Conservation (phyloP, 768 basidiomycete species). For the Mrakia frigida region DNA sequence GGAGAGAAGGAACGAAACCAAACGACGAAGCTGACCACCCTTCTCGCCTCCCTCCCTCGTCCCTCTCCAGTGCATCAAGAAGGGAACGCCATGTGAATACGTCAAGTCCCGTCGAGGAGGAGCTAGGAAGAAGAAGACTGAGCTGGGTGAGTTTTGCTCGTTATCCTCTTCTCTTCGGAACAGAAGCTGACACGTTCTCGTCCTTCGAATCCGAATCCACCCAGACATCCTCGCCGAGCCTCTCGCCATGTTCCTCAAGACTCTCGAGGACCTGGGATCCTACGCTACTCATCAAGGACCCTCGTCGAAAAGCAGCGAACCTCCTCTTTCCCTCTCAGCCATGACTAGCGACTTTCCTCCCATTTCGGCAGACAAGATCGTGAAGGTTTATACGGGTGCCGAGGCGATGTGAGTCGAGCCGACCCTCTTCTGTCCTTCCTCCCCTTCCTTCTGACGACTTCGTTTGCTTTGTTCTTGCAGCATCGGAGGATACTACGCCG, state of each 20-base stretch:
- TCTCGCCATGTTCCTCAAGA: conserved; percentile 18
- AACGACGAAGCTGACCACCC: background rate
- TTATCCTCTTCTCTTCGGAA: too few species aligned
- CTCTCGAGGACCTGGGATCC: conserved; percentile 7
- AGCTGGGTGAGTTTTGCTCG: background rate
- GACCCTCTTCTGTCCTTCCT: background rate
- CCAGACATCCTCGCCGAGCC: conserved; percentile 15
- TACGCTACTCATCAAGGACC: conserved; percentile 10
- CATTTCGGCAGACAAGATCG: background rate
- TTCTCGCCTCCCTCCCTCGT: background rate
- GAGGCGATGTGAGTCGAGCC: conserved; percentile 2
- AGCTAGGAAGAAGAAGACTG: conserved; percentile 22
- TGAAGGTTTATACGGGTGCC: conserved; percentile 14
- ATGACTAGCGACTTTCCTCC: background rate
- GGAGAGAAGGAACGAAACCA: background rate
- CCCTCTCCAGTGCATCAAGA: conserved; percentile 18
- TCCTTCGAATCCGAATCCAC: background rate
- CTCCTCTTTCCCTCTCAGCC: background rate
- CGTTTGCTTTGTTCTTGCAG: background rate
- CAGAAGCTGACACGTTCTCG: background rate
- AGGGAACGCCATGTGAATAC: conserved; percentile 16
- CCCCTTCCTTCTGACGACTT: background rate
- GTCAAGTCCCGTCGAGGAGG: conserved; percentile 28
- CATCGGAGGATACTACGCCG: conserved; percentile 8
- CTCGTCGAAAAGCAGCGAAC: background rate